Base-by-base conservation (phyloP, 208 protist genomes). In the Leishmania aethiopica region DNA sequence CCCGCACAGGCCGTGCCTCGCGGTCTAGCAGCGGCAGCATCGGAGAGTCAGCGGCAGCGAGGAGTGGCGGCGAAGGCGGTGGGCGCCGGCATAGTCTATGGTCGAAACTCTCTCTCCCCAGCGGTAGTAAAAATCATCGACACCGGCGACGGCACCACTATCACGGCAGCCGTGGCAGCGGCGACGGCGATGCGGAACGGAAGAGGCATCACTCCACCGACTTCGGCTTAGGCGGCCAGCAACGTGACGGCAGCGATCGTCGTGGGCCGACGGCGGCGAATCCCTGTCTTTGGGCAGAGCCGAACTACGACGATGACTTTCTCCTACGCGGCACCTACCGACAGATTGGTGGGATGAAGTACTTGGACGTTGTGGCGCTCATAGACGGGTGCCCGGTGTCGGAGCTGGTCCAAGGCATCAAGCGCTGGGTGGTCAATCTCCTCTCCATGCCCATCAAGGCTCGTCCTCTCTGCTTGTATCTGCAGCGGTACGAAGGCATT, bases 401-500 rank as follows among this genome's bases (percentile, higher is more conserved):
- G 71, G 85, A 93, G 64, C 67, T 94, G n/a, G 86, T 89, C 66
- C 77, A 84, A 32, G 87, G 84, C 60, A 82, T 93, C 32, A 67
- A 84, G 59, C 83, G 75, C 19, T 95, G 90, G 86, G 81, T 89
- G 32, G 28, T 84, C 35, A 90, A 93, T 59, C 81, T 95, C 22
- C 84, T 92, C 59, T 73, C 71, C 28, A 83, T 85, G 78, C 92
- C 92, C 19, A 83, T 91, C 67, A 91, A 92, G 76, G 89, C 90
- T 2, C 89, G 88, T 4, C 91, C 91, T 15, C 82, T 94, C 69
- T 90, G 80, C 35, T 81, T 94, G 76, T 94, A 86, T 60, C 78
- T 94, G 25, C 89, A 93, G 81, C 88, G 88, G 32, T 92, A 94
- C 80, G 89, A 91, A 53, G 92, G 89, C 69, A 88, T 94, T 45